These are phyloP conservation scores for Aspergillus saccharolyticus DNA, from an alignment of 495 filamentous ascomycete genomes.

Conservation along the genomic window DNA sequence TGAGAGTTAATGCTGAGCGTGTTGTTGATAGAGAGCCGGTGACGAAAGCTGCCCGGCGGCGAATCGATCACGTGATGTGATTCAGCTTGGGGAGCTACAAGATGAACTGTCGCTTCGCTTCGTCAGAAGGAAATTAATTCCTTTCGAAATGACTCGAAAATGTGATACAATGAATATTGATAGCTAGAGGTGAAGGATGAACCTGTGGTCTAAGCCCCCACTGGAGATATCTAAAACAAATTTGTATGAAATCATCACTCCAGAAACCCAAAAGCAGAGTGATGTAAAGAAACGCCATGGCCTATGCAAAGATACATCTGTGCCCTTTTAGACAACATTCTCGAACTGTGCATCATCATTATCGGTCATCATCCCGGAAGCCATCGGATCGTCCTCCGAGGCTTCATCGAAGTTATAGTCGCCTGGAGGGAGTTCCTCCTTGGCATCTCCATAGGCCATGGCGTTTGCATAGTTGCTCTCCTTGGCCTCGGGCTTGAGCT, in stretches of 20 bases:
- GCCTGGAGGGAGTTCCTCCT: slow-evolving; percentile 46
- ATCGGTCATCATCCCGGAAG: slow-evolving; percentile 42
- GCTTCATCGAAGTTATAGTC: slow-evolving; percentile 39
- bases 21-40: neutral
- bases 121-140: neutral
- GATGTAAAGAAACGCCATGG: slow-evolving; percentile 15
- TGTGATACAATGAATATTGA: neutral
- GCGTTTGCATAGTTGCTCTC: slow-evolving; percentile 48
- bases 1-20: neutral
- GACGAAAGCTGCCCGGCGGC: neutral
- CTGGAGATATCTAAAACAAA: slow-evolving; percentile 6
- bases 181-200: neutral
- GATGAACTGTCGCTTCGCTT: no score
- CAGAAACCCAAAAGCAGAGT: slow-evolving; percentile 3
- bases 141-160: neutral
- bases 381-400: slow-evolving; percentile 40
- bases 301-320: slow-evolving; percentile 25
- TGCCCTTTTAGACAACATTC: slow-evolving; percentile 48
- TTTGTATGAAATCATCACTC: slow-evolving; percentile 9
- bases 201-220: slow-evolving; percentile 4
- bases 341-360: slow-evolving; percentile 75
- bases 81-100: neutral
- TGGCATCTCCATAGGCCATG: slow-evolving; percentile 31
- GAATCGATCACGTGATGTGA: neutral
- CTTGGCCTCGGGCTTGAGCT: slow-evolving; percentile 67